phyloP scores from a whole-genome alignment of 2,329 filamentous ascomycete genomes.

The Botrytis sinoallii region DNA sequence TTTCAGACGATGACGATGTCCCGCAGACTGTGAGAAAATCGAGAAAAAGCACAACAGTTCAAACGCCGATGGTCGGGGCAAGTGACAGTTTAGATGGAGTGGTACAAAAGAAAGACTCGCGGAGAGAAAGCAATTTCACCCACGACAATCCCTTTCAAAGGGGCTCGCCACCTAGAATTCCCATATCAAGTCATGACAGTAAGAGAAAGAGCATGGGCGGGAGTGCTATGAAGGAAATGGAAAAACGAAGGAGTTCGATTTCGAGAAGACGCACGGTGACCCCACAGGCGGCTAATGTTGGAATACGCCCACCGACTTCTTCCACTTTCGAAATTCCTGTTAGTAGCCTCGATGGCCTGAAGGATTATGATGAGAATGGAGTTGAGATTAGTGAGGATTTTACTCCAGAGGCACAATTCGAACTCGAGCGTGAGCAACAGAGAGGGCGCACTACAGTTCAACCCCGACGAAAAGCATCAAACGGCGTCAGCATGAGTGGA shows the following conservation, averaged over 20 bases:
- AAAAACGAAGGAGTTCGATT: constrained; percentile 39
- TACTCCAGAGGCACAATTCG: constrained; percentile 83
- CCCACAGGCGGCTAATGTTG: constrained; percentile 48
- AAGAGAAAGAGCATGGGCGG: constrained; percentile 40
- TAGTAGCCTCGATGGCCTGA: constrained; percentile 41
- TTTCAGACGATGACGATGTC: constrained; percentile 42
- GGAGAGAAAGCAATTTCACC: constrained; percentile 68
- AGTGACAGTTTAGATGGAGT: constrained; percentile 50
- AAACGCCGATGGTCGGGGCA: constrained; percentile 48
- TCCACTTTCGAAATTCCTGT: constrained; percentile 58
- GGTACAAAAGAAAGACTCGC: constrained; percentile 24
- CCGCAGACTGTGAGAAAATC: constrained; percentile 50
- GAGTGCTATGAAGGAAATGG: constrained; percentile 42
- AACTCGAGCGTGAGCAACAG: constrained; percentile 67
- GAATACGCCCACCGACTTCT: constrained; percentile 51
- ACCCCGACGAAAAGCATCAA: constrained; percentile 44
- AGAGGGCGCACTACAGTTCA: constrained; percentile 49
- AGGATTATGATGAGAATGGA: constrained; percentile 44
- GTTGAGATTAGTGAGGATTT: constrained; percentile 85
- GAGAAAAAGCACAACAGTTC: constrained; percentile 47
- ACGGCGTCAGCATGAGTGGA: constrained; percentile 53
- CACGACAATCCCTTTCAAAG: constrained; percentile 93
- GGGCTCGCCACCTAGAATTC: constrained; percentile 64
- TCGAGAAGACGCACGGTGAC: constrained; percentile 51
- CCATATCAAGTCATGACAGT: constrained; percentile 48